These are phyloP conservation scores for Phaeosphaeriaceae sp. DNA, from an alignment of 2,329 filamentous ascomycete species.

Conservation along the genomic window DNA sequence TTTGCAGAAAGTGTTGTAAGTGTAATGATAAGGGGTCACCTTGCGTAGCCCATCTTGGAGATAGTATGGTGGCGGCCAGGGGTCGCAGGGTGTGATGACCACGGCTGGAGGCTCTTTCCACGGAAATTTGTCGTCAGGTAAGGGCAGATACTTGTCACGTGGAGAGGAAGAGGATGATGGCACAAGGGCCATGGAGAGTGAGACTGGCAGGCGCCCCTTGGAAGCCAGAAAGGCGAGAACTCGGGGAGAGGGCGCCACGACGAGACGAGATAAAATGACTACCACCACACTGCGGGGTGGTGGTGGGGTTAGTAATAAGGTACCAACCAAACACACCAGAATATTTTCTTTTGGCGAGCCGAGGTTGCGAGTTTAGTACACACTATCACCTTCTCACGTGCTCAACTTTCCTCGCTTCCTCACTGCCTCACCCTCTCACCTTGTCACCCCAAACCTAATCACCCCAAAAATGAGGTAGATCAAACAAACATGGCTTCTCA, in stretches of 20 bases:
- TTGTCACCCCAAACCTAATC: background rate
- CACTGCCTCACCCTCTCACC: too few relatives aligned
- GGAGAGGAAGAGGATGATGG: conserved; percentile 27
- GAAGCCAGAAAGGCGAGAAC: conserved; percentile 59
- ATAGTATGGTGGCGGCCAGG: conserved; percentile 76
- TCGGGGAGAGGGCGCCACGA: conserved; percentile 59
- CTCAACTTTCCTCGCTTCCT: too few relatives aligned
- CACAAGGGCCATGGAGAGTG: conserved; percentile 55
- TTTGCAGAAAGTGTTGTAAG: conserved; percentile 95
- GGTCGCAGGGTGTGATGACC: conserved; percentile 56
- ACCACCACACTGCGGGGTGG: conserved; percentile 21
- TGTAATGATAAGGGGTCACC: conserved; percentile 86
- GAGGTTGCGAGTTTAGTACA: too few relatives aligned
- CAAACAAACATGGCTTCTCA: conserved; percentile 31
- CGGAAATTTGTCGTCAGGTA: conserved; percentile 43
- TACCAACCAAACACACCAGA: background rate
- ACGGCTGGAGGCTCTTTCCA: conserved; percentile 57
- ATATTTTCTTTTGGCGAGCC: conserved; percentile 2
- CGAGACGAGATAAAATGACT: too few relatives aligned
- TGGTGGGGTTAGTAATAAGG: too few relatives aligned
- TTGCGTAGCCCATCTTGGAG: conserved; percentile 83
- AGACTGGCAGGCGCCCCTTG: conserved; percentile 50
- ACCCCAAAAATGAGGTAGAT: background rate
- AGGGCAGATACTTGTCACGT: conserved; percentile 39
- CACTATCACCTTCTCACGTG: too few relatives aligned